These are phyloP conservation scores for Mrakia gelida DNA, from an alignment of 768 basidiomycete genomes.

Conservation along the genomic window DNA sequence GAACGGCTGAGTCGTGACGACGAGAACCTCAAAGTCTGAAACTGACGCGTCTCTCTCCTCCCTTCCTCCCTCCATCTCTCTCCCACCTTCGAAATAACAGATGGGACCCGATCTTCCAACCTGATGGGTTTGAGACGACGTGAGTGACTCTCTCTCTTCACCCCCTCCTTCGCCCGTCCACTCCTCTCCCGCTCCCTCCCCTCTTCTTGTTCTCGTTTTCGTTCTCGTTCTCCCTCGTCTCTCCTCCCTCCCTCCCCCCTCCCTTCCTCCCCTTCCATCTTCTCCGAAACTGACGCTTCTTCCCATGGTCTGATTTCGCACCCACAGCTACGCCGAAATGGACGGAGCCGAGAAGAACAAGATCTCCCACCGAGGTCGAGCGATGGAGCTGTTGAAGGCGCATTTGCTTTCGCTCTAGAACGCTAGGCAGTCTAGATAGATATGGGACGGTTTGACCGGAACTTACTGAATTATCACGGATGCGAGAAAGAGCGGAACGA, in stretches of 20 bases:
- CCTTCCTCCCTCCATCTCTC: background rate
- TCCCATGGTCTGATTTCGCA: background rate
- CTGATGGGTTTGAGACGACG: conserved; percentile 66
- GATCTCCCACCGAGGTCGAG: conserved; percentile 63
- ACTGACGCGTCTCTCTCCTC: conserved; percentile 53
- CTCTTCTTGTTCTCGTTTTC: conserved; percentile 1
- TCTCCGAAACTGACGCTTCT: background rate
- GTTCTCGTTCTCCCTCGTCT: background rate
- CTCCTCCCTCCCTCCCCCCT: too few relatives aligned
- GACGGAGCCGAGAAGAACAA: conserved; percentile 58
- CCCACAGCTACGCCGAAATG: conserved; percentile 64
- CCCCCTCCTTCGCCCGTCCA: background rate
- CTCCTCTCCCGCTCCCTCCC: too few relatives aligned
- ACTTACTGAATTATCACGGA: too few relatives aligned
- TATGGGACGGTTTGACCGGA: too few relatives aligned
- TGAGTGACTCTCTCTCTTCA: conserved; percentile 43
- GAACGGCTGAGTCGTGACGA: too few relatives aligned
- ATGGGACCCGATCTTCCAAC: conserved; percentile 41
- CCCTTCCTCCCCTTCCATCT: background rate
- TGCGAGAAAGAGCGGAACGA: too few relatives aligned
- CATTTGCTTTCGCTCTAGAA: background rate
- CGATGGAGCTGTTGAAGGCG: conserved; percentile 60
- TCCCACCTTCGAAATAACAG: background rate
- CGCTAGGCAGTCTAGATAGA: too few relatives aligned
- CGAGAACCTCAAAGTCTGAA: too few relatives aligned